phyloP scores from a whole-genome alignment of 768 basidiomycete genomes.

The Termitomyces sp. region DNA sequence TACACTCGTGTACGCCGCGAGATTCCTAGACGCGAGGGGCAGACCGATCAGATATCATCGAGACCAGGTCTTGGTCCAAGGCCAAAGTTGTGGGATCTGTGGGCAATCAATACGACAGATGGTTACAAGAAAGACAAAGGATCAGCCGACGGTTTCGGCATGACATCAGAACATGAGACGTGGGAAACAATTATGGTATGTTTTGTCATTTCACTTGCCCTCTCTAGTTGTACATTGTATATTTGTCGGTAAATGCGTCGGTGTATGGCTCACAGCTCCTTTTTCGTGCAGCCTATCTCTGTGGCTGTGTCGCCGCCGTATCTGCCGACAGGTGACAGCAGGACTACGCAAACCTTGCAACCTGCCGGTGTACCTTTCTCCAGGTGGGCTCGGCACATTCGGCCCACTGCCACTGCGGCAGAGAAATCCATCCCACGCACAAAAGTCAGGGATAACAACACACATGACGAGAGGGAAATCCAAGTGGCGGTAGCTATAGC shows the following conservation, averaged over 20 bases:
- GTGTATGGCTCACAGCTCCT: not conserved
- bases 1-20: constrained; percentile 3
- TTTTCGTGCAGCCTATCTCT: constrained; percentile 12
- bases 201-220: constrained; percentile 2
- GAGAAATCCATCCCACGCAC: not conserved
- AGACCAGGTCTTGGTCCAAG: constrained; percentile 18
- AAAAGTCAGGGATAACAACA: not conserved
- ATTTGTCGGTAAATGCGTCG: not conserved
- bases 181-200: constrained; percentile 42
- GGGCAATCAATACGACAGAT: constrained; percentile 17
- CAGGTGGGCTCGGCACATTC: constrained; percentile 1
- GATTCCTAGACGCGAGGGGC: not conserved
- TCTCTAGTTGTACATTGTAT: not conserved
- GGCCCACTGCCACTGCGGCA: not conserved
- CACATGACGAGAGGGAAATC: not conserved
- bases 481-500: constrained; percentile 15
- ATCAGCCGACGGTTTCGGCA: not conserved
- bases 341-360: not conserved
- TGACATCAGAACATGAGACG: constrained; percentile 10
- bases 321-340: not conserved
- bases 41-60: not conserved
- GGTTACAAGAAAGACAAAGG: not conserved
- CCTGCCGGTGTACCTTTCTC: not conserved
- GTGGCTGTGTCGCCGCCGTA: constrained; percentile 5
- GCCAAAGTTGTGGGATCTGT: constrained; percentile 44